Base-by-base conservation (phyloP, 2,329 filamentous ascomycete genomes). In the Colletotrichum salicis region DNA sequence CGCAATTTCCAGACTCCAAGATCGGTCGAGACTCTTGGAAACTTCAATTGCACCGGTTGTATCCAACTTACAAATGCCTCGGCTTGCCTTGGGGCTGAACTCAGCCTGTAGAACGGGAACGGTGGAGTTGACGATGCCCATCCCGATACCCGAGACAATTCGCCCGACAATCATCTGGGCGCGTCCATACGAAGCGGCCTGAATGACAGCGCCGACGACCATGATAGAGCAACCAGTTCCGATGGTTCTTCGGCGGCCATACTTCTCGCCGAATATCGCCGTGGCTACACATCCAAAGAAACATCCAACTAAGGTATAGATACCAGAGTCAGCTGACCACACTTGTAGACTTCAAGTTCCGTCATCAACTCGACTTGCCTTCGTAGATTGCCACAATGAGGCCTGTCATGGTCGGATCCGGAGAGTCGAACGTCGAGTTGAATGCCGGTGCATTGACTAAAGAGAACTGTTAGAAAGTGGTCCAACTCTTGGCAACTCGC, bases 321-420 rank as follows among this genome's bases (percentile, higher is more conserved):
- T 15, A 8, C 3, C 6, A 27, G 7, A 5, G 31, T 64, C 31
- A 55, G 48, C n/a, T 19, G 37, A 41, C 37, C 2, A 11, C 8
- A 4, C 54, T 31, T 15, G 2, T 7, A 13, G 22, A 33, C 12
- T 11, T 11, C 4, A 5, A 29, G 15, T 5, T 2, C 22, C 10
- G 5, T 13, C 57, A 15, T 7, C 29, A 5, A 22, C n/a, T 10
- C n/a, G n/a, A 54, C 58, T 13, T 51, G 78, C 79, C 79, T 74
- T 84, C 82, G 59, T 82, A 84, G 13, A 86, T 86, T 13, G 84
- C 83, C 2, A 86, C 85, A 41, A 87, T 86, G 1, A 86, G 73
- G 5, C 83, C 83, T 12, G 84, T 81, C 77, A 86, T 81, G 4
- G 82, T 79, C 1, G 83, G 76, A 24, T 75, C 76, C 8, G 85